Base-by-base conservation (phyloP, 352 stramenopile genomes). In the Phytopythium montanum region DNA sequence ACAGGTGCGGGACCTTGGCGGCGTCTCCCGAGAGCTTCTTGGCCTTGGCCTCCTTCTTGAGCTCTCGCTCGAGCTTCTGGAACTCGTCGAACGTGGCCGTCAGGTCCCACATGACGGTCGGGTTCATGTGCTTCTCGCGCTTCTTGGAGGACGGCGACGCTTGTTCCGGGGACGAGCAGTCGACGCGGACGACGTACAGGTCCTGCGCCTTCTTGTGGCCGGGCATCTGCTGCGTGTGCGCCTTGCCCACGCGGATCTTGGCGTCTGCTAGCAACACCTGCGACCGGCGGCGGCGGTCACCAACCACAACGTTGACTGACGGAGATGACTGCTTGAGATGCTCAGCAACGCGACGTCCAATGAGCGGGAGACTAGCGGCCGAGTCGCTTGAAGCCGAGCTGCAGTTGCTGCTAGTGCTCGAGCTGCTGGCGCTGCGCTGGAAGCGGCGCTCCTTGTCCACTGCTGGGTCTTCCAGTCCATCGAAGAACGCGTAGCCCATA, bases 121-220 rank as follows among this genome's bases (percentile, higher is more conserved):
- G 84, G 53, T 93, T 93, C 79, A 93, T 88, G 72, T 91, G 82
- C 62, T 94, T 92, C 59, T 94, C 77, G 26, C 63, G 53, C 23
- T 64, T 59, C 5, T 25, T 39, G 31, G 29, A 10, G 16, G 51
- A 45, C 9, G 51, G 33, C 51, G 33, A 56, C 1, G 29, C 53
- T 18, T 56, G 50, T 25, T 57, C 75, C 19, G 69, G 64, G 6
- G 61, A 44, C 8, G 71, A 65, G 54, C 82, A 91, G 68, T 94
- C 85, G 25, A 94, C 76, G 25, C 85, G 81, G 19, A 94, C 70
- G 26, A 94, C 70, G 64, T 92, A 94, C 39, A 85, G 71, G 54
- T 94, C 85, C 21, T 79, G 61, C 0, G 65, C 55, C 54, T 89
- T 85, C 45, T 73, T 72, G 7, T 59, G 64, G 33, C 60, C 64